phyloP scores from a whole-genome alignment of 345 rosid species.

The Garcia nutans region DNA sequence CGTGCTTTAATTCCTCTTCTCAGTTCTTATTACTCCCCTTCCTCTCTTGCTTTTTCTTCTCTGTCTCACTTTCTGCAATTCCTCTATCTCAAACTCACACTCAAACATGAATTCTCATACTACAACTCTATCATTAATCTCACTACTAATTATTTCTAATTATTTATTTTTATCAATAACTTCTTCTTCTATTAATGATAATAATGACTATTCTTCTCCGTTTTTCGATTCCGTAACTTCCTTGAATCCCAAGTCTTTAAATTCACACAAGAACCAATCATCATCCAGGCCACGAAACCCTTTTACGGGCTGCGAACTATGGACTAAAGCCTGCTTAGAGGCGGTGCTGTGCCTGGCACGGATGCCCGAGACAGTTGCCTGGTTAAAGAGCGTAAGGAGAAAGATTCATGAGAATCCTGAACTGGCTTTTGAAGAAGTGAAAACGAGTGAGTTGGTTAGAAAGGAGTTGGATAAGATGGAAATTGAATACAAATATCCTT shows the following conservation, averaged over 20 bases:
- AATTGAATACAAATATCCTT: constrained; percentile 47
- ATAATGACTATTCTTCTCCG: neutral
- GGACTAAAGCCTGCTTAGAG: constrained; percentile 38
- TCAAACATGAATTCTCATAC: constrained; percentile 16
- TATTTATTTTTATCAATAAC: neutral
- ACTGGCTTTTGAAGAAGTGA: constrained; percentile 65
- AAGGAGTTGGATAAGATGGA: constrained; percentile 55
- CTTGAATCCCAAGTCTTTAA: constrained; percentile 12
- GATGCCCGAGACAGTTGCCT: constrained; percentile 44
- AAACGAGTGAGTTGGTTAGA: constrained; percentile 60
- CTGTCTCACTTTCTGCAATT: neutral
- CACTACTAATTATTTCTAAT: neutral
- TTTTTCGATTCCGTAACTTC: constrained; percentile 15
- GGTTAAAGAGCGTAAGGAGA: constrained; percentile 62
- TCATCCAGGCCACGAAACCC: neutral
- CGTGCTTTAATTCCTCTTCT: constrained; percentile 36
- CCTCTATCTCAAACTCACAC: neutral
- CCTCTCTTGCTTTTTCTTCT: neutral
- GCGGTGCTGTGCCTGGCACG: constrained; percentile 37
- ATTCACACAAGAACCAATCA: constrained; percentile 17
- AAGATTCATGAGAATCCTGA: constrained; percentile 75
- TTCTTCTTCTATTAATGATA: neutral
- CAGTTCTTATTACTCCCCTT: neutral
- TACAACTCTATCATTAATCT: neutral
- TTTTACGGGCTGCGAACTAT: constrained; percentile 18